Evolutionary conservation across 306 rosid genomes (phyloP).

Genomic region (Malus domestica): ASM211411v1 NC_041805.1:29990001-29990500

Average conservation of each 20-base stretch:
- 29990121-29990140: constrained; percentile 38
- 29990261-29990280: background rate
- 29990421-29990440: too few relatives aligned
- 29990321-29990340: background rate
- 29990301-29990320: background rate
- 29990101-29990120: constrained; percentile 29
- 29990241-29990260: background rate
- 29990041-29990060: constrained; percentile 19
- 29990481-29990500: too few relatives aligned
- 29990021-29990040: constrained; percentile 39
- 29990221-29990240: background rate
- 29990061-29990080: constrained; percentile 18
- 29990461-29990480: too few relatives aligned
- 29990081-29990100: constrained; percentile 18
- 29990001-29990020: constrained; percentile 70
- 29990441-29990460: too few relatives aligned
- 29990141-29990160: constrained; percentile 30
- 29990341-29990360: background rate
- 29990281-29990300: background rate
- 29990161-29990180: constrained; percentile 34
- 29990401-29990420: too few relatives aligned
- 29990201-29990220: constrained; percentile 1
- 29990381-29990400: background rate
- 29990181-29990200: constrained; percentile 52
- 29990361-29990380: background rate